Percentiles rank a stretch among this genome's conserved stretches.
These are phyloP conservation scores for Trichoderma asperelloides DNA, from an alignment of 495 filamentous ascomycete genomes.

Conservation along the genomic window DNA sequence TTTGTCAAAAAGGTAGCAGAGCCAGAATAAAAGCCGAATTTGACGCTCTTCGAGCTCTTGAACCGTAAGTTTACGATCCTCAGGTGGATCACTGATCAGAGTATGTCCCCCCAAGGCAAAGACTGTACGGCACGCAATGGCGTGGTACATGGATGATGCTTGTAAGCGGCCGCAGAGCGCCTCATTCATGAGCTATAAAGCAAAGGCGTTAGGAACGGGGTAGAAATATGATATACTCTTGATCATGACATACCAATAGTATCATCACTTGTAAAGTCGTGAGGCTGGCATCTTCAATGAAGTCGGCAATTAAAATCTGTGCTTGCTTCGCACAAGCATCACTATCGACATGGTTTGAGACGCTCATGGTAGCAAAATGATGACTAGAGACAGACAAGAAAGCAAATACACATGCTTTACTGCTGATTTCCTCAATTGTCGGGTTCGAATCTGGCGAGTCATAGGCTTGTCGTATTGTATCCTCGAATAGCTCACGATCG, in stretches of 20 bases:
- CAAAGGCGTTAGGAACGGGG: neutral
- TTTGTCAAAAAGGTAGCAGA: slow-evolving; percentile 44
- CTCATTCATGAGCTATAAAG: slow-evolving; percentile 32
- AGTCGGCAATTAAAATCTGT: slow-evolving; percentile 30
- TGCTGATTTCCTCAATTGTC: neutral
- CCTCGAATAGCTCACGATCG: slow-evolving; percentile 26
- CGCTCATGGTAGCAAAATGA: slow-evolving; percentile 10
- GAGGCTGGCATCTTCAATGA: slow-evolving; percentile 32
- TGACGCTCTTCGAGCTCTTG: slow-evolving; percentile 15
- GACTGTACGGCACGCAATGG: slow-evolving; percentile 34
- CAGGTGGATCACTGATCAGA: slow-evolving; percentile 10
- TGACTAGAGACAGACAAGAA: slow-evolving; percentile 29
- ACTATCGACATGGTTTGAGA: slow-evolving; percentile 29
- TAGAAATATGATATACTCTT: neutral
- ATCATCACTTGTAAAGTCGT: slow-evolving; percentile 35
- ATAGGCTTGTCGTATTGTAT: slow-evolving; percentile 7
- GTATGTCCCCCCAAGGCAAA: slow-evolving; percentile 41
- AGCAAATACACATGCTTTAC: slow-evolving; percentile 36
- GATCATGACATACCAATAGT: slow-evolving; percentile 31
- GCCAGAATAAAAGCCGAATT: slow-evolving; percentile 44
- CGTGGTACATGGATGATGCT: slow-evolving; percentile 32
- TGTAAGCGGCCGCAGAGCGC: slow-evolving; percentile 38
- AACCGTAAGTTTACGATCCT: neutral
- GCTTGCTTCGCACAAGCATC: slow-evolving; percentile 29
- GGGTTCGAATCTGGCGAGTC: neutral